Percentiles rank a stretch among this genome's conserved stretches.
phyloP scores from a whole-genome alignment of 257 asterid genomes.

The Cynanchum wilfordii region DNA sequence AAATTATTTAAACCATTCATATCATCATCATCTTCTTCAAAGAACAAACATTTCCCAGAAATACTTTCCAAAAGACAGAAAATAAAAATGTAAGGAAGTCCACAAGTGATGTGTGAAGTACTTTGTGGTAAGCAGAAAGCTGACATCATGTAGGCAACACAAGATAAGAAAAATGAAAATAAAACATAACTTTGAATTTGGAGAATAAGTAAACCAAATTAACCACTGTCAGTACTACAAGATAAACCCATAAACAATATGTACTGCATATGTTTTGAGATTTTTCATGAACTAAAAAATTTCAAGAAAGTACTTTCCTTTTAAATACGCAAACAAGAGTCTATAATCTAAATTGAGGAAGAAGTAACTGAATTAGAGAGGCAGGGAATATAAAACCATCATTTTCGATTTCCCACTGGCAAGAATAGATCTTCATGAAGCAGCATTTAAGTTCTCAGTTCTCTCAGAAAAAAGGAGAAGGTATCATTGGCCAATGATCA shows the following conservation, averaged over 20 bases:
- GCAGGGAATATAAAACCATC: neutral
- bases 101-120: neutral
- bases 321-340: neutral
- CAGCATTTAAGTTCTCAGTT: neutral
- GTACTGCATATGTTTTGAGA: neutral
- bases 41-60: neutral
- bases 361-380: neutral
- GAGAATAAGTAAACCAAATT: neutral
- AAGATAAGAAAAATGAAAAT: neutral
- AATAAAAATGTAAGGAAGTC: neutral
- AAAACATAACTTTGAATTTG: neutral
- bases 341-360: neutral
- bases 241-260: neutral
- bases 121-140: neutral
- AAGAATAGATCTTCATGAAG: neutral
- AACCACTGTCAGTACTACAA: neutral
- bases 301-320: neutral
- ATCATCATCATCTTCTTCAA: neutral
- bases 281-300: neutral
- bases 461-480: neutral
- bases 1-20: neutral
- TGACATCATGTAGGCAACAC: neutral
- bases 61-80: neutral
- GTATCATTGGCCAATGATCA: neutral
- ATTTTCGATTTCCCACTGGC: neutral